A percentile compares a stretch with the other conserved stretches of the same genome.
These are phyloP conservation scores for Opeltia flavorubescens DNA, from an alignment of 495 filamentous ascomycete species.

Conservation along the genomic window DNA sequence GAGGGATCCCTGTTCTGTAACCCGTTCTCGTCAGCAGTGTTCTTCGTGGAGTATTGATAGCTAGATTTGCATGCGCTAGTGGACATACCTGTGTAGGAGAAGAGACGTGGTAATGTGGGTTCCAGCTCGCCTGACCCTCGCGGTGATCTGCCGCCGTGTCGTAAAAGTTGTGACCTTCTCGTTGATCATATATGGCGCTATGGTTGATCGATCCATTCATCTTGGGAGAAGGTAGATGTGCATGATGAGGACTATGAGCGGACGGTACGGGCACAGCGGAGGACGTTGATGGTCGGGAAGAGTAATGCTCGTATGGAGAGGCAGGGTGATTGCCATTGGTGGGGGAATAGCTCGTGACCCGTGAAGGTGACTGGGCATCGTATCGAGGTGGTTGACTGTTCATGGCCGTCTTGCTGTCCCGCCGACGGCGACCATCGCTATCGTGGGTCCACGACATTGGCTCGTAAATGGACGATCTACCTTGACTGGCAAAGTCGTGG, in stretches of 20 bases:
- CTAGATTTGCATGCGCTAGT: slow-evolving; percentile 7
- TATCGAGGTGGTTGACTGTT: slow-evolving; percentile 3
- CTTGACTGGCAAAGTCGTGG: background rate
- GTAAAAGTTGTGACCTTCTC: slow-evolving; percentile 25
- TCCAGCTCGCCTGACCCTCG: slow-evolving; percentile 18
- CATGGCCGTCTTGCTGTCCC: slow-evolving; percentile 14
- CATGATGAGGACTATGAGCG: slow-evolving; percentile 12
- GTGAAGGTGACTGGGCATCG: slow-evolving; percentile 13
- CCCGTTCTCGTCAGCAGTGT: slow-evolving; percentile 3
- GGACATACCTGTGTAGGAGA: slow-evolving; percentile 27
- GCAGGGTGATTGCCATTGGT: slow-evolving; percentile 12
- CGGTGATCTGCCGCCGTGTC: slow-evolving; percentile 31
- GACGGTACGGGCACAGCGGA: slow-evolving; percentile 9
- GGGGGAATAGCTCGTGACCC: slow-evolving; percentile 12
- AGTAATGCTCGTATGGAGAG: slow-evolving; percentile 12
- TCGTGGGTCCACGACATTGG: too few relatives aligned
- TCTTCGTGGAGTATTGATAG: slow-evolving; percentile 8
- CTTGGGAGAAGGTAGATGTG: slow-evolving; percentile 14
- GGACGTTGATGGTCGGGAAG: slow-evolving; percentile 14
- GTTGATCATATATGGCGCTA: slow-evolving; percentile 7
- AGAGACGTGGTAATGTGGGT: slow-evolving; percentile 17
- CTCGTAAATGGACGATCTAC: background rate
- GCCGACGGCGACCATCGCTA: slow-evolving; percentile 16
- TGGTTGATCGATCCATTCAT: slow-evolving; percentile 11
- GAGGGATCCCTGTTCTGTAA: slow-evolving; percentile 10